These are phyloP conservation scores for Russula ochroleuca DNA, from an alignment of 768 basidiomycete species.

Conservation along the genomic window DNA sequence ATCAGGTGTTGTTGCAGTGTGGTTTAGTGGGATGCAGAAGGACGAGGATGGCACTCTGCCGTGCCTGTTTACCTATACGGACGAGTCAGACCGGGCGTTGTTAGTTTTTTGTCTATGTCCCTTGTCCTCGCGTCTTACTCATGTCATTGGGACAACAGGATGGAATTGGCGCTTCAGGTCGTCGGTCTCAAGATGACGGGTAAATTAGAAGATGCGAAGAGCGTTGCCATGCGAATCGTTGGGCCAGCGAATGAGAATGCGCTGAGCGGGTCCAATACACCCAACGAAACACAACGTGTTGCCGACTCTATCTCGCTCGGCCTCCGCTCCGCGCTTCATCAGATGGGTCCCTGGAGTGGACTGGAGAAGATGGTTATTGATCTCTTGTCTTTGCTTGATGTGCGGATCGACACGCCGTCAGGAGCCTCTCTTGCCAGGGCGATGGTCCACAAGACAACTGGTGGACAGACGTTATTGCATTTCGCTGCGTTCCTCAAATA, in stretches of 20 bases:
- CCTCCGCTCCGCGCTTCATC: constrained; percentile 55
- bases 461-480: constrained; percentile 86
- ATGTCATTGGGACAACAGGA: constrained; percentile 43
- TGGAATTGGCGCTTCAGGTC: constrained; percentile 93
- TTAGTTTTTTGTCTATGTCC: constrained; percentile 40
- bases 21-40: constrained; percentile 74
- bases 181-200: constrained; percentile 97
- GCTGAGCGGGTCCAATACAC: constrained; percentile 27
- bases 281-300: constrained; percentile 44
- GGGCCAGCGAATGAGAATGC: constrained; percentile 61
- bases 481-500: constrained; percentile 79
- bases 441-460: constrained; percentile 64
- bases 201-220: constrained; percentile 88
- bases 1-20: constrained; percentile 86
- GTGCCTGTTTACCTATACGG: constrained; percentile 82
- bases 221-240: constrained; percentile 90
- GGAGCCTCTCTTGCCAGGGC: constrained; percentile 47
- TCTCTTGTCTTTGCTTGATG: constrained; percentile 75
- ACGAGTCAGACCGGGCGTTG: constrained; percentile 86
- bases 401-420: constrained; percentile 44
- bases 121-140: constrained; percentile 11
- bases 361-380: constrained; percentile 73
- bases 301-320: constrained; percentile 46
- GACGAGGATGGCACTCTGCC: constrained; percentile 51
- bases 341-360: constrained; percentile 51